Base-by-base conservation (phyloP, 2,329 filamentous ascomycete genomes). In the Claviceps capensis region DNA sequence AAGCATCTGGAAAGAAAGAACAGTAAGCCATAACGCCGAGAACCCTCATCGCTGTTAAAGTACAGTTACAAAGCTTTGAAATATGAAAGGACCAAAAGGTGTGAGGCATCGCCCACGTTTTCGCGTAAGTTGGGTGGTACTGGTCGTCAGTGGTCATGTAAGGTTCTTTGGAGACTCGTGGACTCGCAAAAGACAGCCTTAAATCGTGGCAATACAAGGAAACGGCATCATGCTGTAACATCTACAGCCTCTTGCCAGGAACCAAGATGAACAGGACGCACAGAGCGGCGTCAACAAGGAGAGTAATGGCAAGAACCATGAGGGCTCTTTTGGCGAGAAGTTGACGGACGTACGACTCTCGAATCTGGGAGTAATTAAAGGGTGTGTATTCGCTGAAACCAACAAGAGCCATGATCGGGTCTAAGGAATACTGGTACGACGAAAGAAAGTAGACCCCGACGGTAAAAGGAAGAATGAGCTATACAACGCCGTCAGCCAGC, bases 361-460 rank as follows among this genome's bases (percentile, higher is more conserved):
- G 82, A 57, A 97, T 88, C 42, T 81, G 79, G 23, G 86, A 85
- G 72, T 94, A 96, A 67, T 83, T 86, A 75, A 96, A 90, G 49
- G 95, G 89, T 0, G 91, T 96, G 71, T 97, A 96, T 72, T 98
- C 94, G 72, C 90, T 96, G 67, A 83, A 85, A 38, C 91, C 90
- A n/a, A 86, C 67, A 19, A 97, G 76, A 4, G 89, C 93, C 67
- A 97, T 81, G 56, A 95, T 74, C 0, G 94, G 91, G 62, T 98
- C 93, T 49, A 98, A 81, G 57, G 88, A 89, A 71, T 97, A 98
- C 67, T 97, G 91, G 63, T 97, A 95, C 2, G 90, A 93, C 30
- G 85, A 80, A 37, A 95, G 79, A 61, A 85, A 82, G 69, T 98
- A 98, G 36, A 95, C 81, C 23, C 89, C 91, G 37, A 98, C 70